Base-by-base conservation (phyloP, 768 basidiomycete species). In the Astraeus odoratus region DNA sequence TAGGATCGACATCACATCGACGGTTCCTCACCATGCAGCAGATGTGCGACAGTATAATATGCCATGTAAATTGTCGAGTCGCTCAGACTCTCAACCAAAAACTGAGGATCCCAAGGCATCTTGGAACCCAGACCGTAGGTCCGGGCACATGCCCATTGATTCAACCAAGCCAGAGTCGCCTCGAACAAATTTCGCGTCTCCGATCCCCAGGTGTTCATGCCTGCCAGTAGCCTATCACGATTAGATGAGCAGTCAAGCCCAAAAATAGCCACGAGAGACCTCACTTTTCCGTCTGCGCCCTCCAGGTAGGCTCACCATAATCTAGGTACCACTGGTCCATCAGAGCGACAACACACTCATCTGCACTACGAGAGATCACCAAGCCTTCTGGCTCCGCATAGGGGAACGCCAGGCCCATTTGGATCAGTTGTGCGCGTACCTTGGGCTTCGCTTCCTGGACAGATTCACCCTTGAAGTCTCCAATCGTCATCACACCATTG, bases 271-370 rank as follows among this genome's bases (percentile, higher is more conserved):
- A 29, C 41, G 19, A 42, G 18, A 45, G 31, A 2, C 74, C 81
- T 42, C 58, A 90, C 91, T 74, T 81, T 63, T 92, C 86, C 5
- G 90, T 80, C 57, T 88, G 77, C 13, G 75, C 77, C 63, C 83
- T 87, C 96, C 96, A 99, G n/a, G 63, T 60, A 1, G 78, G 64
- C 70, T 97, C 92, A 55, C 95, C 96, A 56, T 97, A 99, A 65
- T 98, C 92, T 64, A 98, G 68, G 66, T 98, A 99, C 94, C 95
- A 99, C 66, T 99, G 96, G 62, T 99, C 96, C 80, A 93, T 94
- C 53, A 99, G 69, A 3, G 95, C 94, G 47, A 99, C 92, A 16
- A 97, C 88, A 69, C 96, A 99, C 67, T 97, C 95, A 58, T 99
- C 96, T n/a, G 78, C 81, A 64, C 86, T 91, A 35, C 95, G 75